Evolutionary conservation across 2,329 filamentous ascomycete genomes (phyloP).

Genomic region (Colletotrichum cuscutae): DNA sequence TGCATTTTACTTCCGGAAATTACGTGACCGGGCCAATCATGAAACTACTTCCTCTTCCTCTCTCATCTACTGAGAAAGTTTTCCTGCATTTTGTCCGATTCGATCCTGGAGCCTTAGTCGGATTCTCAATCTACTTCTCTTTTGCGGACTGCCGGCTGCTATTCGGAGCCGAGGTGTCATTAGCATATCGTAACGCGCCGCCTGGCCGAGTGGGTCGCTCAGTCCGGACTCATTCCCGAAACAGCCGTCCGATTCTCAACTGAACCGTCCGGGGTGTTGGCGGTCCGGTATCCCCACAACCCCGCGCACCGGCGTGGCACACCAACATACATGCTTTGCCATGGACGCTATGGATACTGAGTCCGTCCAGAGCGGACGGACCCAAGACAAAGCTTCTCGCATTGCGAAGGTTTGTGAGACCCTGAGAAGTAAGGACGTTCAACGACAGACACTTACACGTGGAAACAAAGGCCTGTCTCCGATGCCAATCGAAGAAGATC

Average conservation of each 20-base stretch:
- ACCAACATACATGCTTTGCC: background rate
- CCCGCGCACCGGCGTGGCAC: background rate
- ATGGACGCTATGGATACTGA: constrained; percentile 16
- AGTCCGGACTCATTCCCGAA: constrained; percentile 10
- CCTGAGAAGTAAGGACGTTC: background rate
- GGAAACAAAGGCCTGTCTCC: constrained; percentile 24
- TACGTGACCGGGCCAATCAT: constrained; percentile 32
- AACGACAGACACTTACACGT: background rate
- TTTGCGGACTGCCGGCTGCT: constrained; percentile 3
- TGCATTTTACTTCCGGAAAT: constrained; percentile 24
- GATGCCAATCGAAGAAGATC: constrained; percentile 34
- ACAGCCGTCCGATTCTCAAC: background rate
- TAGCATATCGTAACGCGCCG: background rate
- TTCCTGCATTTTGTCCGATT: background rate
- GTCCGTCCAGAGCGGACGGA: constrained; percentile 5
- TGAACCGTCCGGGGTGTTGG: background rate
- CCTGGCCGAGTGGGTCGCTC: constrained; percentile 18
- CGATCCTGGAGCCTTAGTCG: background rate
- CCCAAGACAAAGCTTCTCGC: constrained; percentile 11
- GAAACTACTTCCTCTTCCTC: constrained; percentile 15
- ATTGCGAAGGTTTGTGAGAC: constrained; percentile 15
- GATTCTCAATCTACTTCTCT: background rate
- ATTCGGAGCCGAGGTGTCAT: constrained; percentile 7
- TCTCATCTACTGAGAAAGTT: background rate
- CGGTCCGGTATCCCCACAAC: background rate